phyloP scores from a whole-genome alignment of 2,329 filamentous ascomycete genomes.

The Passalora sequoiae region DNA sequence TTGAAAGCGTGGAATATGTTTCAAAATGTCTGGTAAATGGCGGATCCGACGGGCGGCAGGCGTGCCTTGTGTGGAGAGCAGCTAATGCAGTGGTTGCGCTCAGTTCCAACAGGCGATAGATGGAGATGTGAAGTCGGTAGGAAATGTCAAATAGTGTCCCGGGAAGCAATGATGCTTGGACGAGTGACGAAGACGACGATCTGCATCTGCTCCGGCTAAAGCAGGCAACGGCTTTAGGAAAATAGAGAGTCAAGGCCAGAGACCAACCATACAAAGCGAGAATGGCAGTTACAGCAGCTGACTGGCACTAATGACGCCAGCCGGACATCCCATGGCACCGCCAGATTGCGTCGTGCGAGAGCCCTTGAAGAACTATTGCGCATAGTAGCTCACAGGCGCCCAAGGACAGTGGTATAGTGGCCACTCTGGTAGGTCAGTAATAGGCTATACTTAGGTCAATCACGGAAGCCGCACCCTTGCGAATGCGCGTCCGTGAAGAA shows the following conservation, averaged over 20 bases:
- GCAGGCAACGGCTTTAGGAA: conserved; percentile 5
- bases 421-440: conserved; percentile 15
- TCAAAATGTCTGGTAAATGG: conserved; percentile 17
- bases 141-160: conserved; percentile 3
- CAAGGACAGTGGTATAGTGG: conserved; percentile 17
- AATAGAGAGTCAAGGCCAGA: conserved; percentile 7
- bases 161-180: conserved; percentile 10
- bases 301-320: conserved; percentile 25
- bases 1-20: conserved; percentile 24
- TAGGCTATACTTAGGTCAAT: conserved; percentile 25
- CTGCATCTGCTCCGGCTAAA: conserved; percentile 18
- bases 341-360: conserved; percentile 31
- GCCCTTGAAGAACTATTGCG: conserved; percentile 19
- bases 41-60: neutral
- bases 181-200: conserved; percentile 19
- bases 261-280: conserved; percentile 15
- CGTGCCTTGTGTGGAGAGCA: conserved; percentile 7
- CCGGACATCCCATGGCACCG: conserved; percentile 28
- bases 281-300: conserved; percentile 21
- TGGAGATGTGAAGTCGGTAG: neutral
- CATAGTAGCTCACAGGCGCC: conserved; percentile 13
- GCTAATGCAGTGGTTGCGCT: too few species aligned
- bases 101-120: too few species aligned
- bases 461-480: conserved; percentile 14
- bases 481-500: conserved; percentile 11